Evolutionary conservation across 2,329 filamentous ascomycete species (phyloP).

Genomic region (Diaporthe longicolla): DNA sequence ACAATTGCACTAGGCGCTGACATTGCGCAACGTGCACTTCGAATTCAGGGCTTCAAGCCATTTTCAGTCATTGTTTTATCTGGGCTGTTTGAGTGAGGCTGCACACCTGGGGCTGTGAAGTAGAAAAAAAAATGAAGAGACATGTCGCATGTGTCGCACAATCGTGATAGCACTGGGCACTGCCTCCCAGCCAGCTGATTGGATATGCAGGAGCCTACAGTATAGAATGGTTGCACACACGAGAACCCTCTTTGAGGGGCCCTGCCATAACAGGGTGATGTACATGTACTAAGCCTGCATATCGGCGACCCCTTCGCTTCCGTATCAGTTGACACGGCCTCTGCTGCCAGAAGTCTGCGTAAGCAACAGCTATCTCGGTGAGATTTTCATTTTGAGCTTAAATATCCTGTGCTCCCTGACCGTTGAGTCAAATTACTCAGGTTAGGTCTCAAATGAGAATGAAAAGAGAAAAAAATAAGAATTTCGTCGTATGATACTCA

Average conservation of each 20-base stretch:
- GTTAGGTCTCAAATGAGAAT: background rate
- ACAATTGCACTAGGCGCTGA: background rate
- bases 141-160: background rate
- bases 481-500: background rate
- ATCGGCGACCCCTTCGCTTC: background rate
- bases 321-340: background rate
- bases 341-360: background rate
- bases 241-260: background rate
- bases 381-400: background rate
- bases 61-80: background rate
- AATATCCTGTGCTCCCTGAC: background rate
- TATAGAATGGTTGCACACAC: too few species aligned
- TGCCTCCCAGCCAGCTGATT: slow-evolving; percentile 10
- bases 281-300: background rate
- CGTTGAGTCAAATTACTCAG: background rate
- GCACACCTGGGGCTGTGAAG: background rate
- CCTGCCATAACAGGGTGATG: background rate
- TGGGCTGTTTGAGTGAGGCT: background rate
- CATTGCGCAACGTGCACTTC: background rate
- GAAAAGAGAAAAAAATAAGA: background rate
- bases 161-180: background rate
- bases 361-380: background rate
- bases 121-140: background rate
- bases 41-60: background rate
- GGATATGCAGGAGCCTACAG: background rate